Evolutionary conservation across 106 monocot genomes (phyloP).

Genomic region (Dioscorea alata): DNA sequence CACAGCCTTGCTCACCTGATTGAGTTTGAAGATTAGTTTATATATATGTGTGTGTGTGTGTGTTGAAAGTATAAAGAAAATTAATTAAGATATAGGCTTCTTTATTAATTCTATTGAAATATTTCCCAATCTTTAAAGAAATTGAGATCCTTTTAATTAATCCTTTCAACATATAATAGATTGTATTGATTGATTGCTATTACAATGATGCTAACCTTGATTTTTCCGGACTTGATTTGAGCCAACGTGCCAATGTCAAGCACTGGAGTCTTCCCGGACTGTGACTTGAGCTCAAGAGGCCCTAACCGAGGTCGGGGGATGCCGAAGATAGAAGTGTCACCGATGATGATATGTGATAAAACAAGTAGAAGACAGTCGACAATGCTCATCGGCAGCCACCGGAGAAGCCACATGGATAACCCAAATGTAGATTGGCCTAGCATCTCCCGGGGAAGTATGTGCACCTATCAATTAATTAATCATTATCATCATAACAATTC

Average conservation of each 20-base stretch:
- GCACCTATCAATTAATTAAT: constrained; percentile 10
- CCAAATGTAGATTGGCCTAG: constrained; percentile 22
- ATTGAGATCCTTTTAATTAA: too few relatives aligned
- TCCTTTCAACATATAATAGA: too few relatives aligned
- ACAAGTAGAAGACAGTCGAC: constrained; percentile 24
- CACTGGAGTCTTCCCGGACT: constrained; percentile 32
- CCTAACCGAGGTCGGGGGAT: constrained; percentile 20
- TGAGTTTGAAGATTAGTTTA: too few relatives aligned
- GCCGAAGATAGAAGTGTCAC: constrained; percentile 17
- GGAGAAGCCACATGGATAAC: constrained; percentile 23
- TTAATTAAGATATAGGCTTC: too few relatives aligned
- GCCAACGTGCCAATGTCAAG: constrained; percentile 26
- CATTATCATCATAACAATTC: too few relatives aligned
- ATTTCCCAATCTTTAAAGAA: too few relatives aligned
- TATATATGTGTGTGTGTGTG: too few relatives aligned
- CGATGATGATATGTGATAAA: constrained; percentile 10
- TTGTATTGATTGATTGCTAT: too few relatives aligned
- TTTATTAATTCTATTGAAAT: too few relatives aligned
- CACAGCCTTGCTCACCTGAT: too few relatives aligned
- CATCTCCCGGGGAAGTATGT: constrained; percentile 25
- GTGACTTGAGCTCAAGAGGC: constrained; percentile 30
- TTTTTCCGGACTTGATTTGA: constrained; percentile 23
- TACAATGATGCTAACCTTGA: constrained; percentile 7
- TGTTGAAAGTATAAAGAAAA: too few relatives aligned
- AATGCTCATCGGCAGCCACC: constrained; percentile 10